Conservation (phyloP, 148 eudicot genomes). For the Suaeda aralocaspica region DNA sequence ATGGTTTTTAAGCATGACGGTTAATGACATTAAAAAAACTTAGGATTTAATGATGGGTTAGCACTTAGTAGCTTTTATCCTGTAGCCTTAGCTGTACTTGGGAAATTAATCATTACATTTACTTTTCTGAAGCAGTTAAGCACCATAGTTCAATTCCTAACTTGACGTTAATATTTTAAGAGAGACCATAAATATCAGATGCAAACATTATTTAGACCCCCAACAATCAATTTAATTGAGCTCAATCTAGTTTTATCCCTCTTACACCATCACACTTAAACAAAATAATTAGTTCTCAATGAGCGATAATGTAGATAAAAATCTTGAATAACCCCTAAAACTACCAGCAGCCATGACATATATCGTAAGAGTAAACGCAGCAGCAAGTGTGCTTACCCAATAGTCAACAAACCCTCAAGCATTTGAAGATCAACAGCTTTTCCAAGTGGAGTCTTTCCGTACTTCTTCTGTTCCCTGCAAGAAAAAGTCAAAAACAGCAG, state of each 20-base stretch:
- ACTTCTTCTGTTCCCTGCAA: constrained; percentile 77
- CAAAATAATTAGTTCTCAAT: no score
- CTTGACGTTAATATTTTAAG: neutral
- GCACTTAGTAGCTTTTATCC: neutral
- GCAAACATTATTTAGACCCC: neutral
- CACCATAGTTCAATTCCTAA: neutral
- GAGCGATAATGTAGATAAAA: no score
- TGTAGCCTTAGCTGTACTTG: neutral
- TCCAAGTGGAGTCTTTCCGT: constrained; percentile 68
- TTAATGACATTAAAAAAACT: no score
- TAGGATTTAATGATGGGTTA: neutral
- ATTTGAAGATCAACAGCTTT: constrained; percentile 76
- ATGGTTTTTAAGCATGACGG: no score
- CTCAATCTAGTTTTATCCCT: no score
- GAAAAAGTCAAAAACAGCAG: constrained; percentile 7
- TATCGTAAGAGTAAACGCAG: neutral
- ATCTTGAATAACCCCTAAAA: no score
- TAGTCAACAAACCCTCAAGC: constrained; percentile 44
- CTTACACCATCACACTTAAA: no score
- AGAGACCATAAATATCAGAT: neutral
- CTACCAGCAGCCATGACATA: neutral
- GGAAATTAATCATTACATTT: neutral
- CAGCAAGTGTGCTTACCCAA: constrained; percentile 52
- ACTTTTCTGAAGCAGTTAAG: neutral
- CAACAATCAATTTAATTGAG: neutral